Evolutionary conservation across 2,329 filamentous ascomycete genomes (phyloP).

Genomic region (Aspergillus chevalieri): DNA sequence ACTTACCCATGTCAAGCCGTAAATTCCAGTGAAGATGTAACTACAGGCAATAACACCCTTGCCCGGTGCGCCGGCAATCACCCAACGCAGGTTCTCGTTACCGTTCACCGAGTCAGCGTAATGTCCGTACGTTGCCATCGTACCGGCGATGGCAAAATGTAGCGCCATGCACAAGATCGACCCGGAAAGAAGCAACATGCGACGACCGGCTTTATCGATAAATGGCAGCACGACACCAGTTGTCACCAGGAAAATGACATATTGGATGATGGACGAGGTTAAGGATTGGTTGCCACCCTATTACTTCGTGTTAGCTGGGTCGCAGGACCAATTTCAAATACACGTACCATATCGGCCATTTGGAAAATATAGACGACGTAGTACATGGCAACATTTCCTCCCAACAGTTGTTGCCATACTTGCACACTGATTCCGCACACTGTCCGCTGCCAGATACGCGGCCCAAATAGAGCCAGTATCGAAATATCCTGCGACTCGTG

Average conservation of each 20-base stretch:
- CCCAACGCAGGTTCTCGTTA: constrained; percentile 43
- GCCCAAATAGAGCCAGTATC: constrained; percentile 40
- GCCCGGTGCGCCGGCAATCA: constrained; percentile 44
- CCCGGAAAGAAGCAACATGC: constrained; percentile 43
- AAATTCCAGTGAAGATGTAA: constrained; percentile 44
- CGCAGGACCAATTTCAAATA: too few relatives aligned
- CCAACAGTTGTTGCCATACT: constrained; percentile 53
- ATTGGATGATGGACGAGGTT: constrained; percentile 52
- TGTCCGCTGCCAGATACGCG: constrained; percentile 47
- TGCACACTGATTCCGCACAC: constrained; percentile 49
- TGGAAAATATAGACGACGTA: constrained; percentile 57
- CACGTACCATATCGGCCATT: constrained; percentile 49
- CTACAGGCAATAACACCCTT: constrained; percentile 60
- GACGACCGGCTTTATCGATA: constrained; percentile 47
- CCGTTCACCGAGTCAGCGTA: constrained; percentile 41
- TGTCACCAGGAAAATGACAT: constrained; percentile 51
- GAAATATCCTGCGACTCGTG: constrained; percentile 29
- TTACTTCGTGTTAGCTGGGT: constrained; percentile 3
- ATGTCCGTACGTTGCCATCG: constrained; percentile 47
- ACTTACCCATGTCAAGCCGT: constrained; percentile 40
- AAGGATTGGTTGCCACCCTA: constrained; percentile 37
- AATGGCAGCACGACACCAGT: constrained; percentile 46
- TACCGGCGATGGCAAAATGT: constrained; percentile 51
- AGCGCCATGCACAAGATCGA: constrained; percentile 42
- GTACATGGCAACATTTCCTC: constrained; percentile 54